Evolutionary conservation across 306 rosid species (phyloP), one percentile per base, ranked within the genome.

Genomic region (Canavalia ensiformis): DNA sequence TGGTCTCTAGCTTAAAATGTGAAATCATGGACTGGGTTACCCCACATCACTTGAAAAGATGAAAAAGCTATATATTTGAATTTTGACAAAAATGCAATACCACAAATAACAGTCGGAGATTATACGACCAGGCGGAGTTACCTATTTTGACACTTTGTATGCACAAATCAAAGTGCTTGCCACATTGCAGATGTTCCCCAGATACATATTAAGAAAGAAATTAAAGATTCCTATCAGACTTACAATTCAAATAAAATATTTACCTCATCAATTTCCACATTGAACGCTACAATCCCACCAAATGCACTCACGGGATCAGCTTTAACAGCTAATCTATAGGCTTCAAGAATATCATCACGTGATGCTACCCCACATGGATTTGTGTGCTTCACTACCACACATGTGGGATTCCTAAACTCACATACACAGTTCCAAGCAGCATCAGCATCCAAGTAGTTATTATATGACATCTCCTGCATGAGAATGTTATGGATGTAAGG

Each of bases 291-390:
- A 77, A 93, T 95, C 63, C 99, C 99, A 62, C 99, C 99, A 55
- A 95, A 95, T 74, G 98, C 99, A 81, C 99, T 95, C 81, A 95
- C 97, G 6, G 99, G 98, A 85, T 93, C 99, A 9, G 89, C 96
- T 84, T 89, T 93, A 46, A 95, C 98, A 81, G 98, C 98, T 50
- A 90, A 90, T 80, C 93, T 88, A 79, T 95, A 95, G 69, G 97
- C 98, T 90, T 95, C 98, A 64, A 90, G 90, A 72, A 93, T 91
- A 84, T 95, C 92, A 77, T 85, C 89, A 41, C 99, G 93, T 71
- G 99, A 95, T 73, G 99, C 97, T 78, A 88, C 98, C 47, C 98
- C 96, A 68, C 99, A 95, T 4, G 98, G 98, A 89, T 95, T 95
- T 72, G 99, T 91, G 77, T 91, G 98, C 89, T 93, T 95, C 72